Evolutionary conservation across 306 rosid species (phyloP), one percentile per base, ranked within the genome.

Genomic region (Urtica urens): DNA sequence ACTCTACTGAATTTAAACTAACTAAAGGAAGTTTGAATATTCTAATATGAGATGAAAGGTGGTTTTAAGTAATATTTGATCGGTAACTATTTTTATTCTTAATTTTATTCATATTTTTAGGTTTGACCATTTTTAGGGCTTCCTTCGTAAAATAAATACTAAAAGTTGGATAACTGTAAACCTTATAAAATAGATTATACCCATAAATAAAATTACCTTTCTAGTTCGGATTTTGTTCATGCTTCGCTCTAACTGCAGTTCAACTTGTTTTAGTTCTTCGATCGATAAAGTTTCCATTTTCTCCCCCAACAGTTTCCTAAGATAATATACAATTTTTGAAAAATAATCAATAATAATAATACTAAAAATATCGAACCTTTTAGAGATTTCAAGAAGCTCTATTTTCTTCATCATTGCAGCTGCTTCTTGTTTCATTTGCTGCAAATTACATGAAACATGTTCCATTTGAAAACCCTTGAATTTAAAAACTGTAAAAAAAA

Each of bases 291-390:
- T 23, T 14, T 58, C 90, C 20, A 86, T 44, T 51, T 72, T 65
- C 67, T 82, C 82, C 70, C 96, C 94, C 64, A 79, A 37, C 38
- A 82, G 55, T 58, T 73, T 77, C 72, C 96, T 86, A 60, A 43
- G 43, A 34, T 6, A 5, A 8, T 35, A 35, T 35, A 7, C 37
- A 31, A 7, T 31, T 8, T 7, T 31, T 7, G 13, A 31, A 7
- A 31, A 0, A 35, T 7, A 35, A 35, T 35, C n/a, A 35, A 35
- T 14, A 35, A 13, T 10, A 44, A 31, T 9, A 35, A 30, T 4
- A 19, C 41, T 43, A 16, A 26, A 33, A 51, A 56, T 6, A 12
- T 17, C 51, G 25, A 65, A 88, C 95, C 90, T 45, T 66, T 88
- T 84, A 22, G 90, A 57, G 52, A 55, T 70, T 71, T 88, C 97